Percentiles rank a stretch among this genome's conserved stretches.
Evolutionary conservation across 495 filamentous ascomycete species (phyloP).

Genomic region (Xylaria scruposa): DNA sequence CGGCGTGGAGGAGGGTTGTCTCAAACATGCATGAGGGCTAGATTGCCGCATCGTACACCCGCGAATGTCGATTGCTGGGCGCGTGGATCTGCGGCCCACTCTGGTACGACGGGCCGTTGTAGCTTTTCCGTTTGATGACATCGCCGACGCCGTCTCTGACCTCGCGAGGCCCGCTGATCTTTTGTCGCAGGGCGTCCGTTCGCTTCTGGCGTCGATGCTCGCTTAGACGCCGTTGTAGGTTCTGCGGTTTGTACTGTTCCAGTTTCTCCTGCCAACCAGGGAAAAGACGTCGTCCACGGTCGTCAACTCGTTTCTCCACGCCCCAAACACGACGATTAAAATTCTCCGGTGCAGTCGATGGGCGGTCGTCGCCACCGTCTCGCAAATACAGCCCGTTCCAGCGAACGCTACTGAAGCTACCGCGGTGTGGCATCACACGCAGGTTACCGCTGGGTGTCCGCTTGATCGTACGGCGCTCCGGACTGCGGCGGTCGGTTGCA

Average conservation of each 20-base stretch:
- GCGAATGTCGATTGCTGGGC: neutral
- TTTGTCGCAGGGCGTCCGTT: conserved; percentile 68
- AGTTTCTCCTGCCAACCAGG: conserved; percentile 47
- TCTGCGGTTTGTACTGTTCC: conserved; percentile 52
- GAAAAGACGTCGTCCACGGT: conserved; percentile 40
- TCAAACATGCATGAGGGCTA: neutral
- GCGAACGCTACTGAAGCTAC: conserved; percentile 47
- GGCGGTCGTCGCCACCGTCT: conserved; percentile 34
- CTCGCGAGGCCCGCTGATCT: conserved; percentile 63
- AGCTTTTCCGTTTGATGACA: conserved; percentile 50
- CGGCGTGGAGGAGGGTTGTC: neutral
- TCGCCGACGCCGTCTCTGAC: conserved; percentile 60
- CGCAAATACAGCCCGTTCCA: conserved; percentile 27
- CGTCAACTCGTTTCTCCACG: conserved; percentile 37
- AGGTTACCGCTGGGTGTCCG: conserved; percentile 57
- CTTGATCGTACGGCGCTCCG: conserved; percentile 56
- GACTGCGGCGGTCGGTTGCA: conserved; percentile 45
- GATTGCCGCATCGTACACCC: neutral
- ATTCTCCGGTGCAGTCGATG: conserved; percentile 44
- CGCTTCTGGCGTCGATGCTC: conserved; percentile 69
- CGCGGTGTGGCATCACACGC: conserved; percentile 55
- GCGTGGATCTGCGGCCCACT: conserved; percentile 28
- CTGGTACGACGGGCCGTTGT: conserved; percentile 40
- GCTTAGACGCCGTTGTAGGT: conserved; percentile 61
- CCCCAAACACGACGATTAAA: conserved; percentile 36